Evolutionary conservation across 345 rosid genomes (phyloP), one percentile per base, ranked within the genome.

Genomic region (Ceriops tagal): DNA sequence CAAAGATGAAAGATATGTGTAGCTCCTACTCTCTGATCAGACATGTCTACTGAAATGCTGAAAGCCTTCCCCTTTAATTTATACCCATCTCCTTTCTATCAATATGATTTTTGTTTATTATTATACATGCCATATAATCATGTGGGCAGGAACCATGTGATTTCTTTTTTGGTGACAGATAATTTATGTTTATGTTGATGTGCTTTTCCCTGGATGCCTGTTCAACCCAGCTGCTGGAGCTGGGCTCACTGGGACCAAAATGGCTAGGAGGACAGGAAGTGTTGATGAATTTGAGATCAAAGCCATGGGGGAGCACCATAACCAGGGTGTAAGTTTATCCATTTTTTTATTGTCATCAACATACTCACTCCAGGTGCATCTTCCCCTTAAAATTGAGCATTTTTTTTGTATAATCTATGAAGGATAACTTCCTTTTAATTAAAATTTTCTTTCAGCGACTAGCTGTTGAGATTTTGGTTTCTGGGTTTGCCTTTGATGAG

Each of bases 241-340:
- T 76, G 99, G 99, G 75, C 99, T 92, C 69, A 83, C 93, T 0
- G 97, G 97, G 68, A 78, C 85, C 69, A 95, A 95, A 83, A 90
- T 88, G 97, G 99, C 99, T 3, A 82, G 90, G 77, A 86, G 99
- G 81, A 88, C 66, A 4, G 96, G 96, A 51, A 84, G 82, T 52
- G 80, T 92, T 79, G 93, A 95, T 64, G 99, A 89, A 78, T 95
- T 95, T 79, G 97, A 95, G 70, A 89, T 95, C 74, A 88, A 83
- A 78, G 82, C 96, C 65, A 76, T 88, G 46, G 99, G 96, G 58
- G 96, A 92, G 74, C 84, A 81, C 78, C 89, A 88, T 73, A 87
- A 87, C 71, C 93, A 92, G 86, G 92, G 96, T 61, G 92, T 87
- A 74, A 79, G 89, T 78, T 65, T 47, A 22, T 65, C 35, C 30